Evolutionary conservation across 2,329 filamentous ascomycete species (phyloP).

Genomic region (Cyanodermella asteris): DNA sequence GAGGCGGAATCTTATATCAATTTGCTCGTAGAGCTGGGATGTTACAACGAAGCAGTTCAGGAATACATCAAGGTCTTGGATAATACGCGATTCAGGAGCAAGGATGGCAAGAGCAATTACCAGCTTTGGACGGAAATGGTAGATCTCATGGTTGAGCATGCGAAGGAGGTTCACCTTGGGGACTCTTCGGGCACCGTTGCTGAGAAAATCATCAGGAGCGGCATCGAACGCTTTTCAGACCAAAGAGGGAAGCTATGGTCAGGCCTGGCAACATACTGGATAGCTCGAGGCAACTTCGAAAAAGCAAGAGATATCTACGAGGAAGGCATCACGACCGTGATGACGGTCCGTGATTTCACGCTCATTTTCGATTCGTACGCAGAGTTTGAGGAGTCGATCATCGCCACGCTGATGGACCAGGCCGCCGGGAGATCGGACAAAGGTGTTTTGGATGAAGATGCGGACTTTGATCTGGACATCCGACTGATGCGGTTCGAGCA

Average conservation of each 20-base stretch:
- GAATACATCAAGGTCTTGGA: constrained; percentile 84
- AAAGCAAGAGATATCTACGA: constrained; percentile 83
- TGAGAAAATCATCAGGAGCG: constrained; percentile 78
- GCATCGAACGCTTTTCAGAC: constrained; percentile 74
- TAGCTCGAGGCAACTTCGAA: constrained; percentile 78
- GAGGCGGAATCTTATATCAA: constrained; percentile 91
- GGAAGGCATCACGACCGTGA: constrained; percentile 89
- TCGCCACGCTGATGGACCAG: constrained; percentile 73
- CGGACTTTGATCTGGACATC: constrained; percentile 86
- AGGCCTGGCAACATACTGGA: constrained; percentile 90
- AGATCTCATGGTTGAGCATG: constrained; percentile 77
- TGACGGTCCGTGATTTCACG: constrained; percentile 95
- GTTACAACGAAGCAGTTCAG: constrained; percentile 79
- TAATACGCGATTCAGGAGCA: constrained; percentile 75
- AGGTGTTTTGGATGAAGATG: constrained; percentile 53
- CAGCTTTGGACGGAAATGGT: constrained; percentile 98
- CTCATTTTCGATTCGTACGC: constrained; percentile 90
- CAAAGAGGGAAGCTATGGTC: constrained; percentile 91
- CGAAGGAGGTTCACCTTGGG: constrained; percentile 61
- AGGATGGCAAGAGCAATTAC: constrained; percentile 82
- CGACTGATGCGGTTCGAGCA: constrained; percentile 97
- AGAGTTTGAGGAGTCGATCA: constrained; percentile 92
- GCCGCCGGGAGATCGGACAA: constrained; percentile 62
- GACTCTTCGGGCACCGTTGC: constrained; percentile 71
- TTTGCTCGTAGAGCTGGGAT: constrained; percentile 54